Evolutionary conservation across 2,329 filamentous ascomycete genomes (phyloP), one percentile per base, ranked within the genome.

Genomic region (Nannizzia gypsea): DNA sequence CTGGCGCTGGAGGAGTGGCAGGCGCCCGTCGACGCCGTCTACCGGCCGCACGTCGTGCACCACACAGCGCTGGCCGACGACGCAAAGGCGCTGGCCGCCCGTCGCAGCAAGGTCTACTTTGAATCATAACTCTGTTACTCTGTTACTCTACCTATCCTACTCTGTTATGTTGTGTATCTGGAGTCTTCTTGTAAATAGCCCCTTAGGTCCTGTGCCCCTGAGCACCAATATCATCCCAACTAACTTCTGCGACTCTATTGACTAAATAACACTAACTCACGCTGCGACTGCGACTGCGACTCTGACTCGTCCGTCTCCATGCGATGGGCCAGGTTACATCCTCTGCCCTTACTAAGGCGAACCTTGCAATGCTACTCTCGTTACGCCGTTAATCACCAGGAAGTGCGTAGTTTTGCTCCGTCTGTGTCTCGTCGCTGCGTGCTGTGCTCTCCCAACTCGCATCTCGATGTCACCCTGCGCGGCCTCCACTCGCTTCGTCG

Each of bases 41-140:
- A 95, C 71, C 80, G 90, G 56, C 92, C 91, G 4, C 91, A 96
- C 71, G 89, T 96, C 15, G 91, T 96, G 2, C 92, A 97, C 73
- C 91, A 96, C 70, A 92, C 88, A 15, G 81, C 31, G 71, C 54
- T 78, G 85, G 31, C 31, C 8, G 80, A 83, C 3, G 86, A 89
- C 66, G 79, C 87, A 67, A 88, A 88, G 68, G 85, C 86, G 1
- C 82, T 86, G 63, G 82, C 86, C 66, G 76, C 83, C 1, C 86
- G 78, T 67, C 85, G 84, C 68, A 81, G 83, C 46, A 89, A 89
- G 71, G 79, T 85, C 60, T 89, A 89, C 67, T 89, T 89, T 70
- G 81, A 34, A 34, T 34, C 31, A 34, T 34, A 34, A 11, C 8
- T 1, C 8, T 9, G 31, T 11, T 11, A 9, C 3, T 34, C 1